phyloP scores from a whole-genome alignment of 2,329 filamentous ascomycete species.

The Moelleriella libera region DNA sequence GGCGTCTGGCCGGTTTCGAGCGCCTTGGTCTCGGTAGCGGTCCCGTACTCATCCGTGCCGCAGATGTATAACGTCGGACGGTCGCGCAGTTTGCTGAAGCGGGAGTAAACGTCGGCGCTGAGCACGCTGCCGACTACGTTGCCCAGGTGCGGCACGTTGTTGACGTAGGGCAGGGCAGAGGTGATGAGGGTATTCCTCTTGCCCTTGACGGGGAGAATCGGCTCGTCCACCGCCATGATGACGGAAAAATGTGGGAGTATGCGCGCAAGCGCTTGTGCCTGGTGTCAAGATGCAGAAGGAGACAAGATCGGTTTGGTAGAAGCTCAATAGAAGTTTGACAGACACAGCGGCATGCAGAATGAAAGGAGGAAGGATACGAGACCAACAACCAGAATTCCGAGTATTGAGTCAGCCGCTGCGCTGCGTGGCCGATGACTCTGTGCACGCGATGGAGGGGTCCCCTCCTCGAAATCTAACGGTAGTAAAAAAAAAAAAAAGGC shows the following conservation, averaged over 20 bases:
- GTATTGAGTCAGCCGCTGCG: too few species aligned
- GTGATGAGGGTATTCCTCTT: constrained; percentile 85
- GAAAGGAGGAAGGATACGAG: too few species aligned
- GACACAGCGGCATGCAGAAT: too few species aligned
- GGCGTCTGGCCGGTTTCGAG: constrained; percentile 77
- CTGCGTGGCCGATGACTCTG: too few species aligned
- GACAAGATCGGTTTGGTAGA: too few species aligned
- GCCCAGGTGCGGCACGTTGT: constrained; percentile 69
- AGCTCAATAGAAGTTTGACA: too few species aligned
- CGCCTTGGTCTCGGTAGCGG: constrained; percentile 89
- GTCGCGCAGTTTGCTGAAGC: constrained; percentile 67
- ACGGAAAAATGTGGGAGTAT: not conserved
- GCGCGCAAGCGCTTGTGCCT: not conserved
- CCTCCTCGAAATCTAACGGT: not conserved
- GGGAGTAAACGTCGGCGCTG: constrained; percentile 74
- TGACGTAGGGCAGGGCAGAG: constrained; percentile 72
- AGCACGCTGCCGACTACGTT: constrained; percentile 82
- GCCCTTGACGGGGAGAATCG: constrained; percentile 52
- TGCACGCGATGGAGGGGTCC: too few species aligned
- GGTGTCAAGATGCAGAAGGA: too few species aligned
- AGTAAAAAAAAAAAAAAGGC: not conserved
- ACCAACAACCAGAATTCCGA: too few species aligned
- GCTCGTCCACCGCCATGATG: constrained; percentile 8
- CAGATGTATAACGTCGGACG: constrained; percentile 75
- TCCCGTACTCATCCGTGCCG: constrained; percentile 82